Base-by-base conservation (phyloP, 768 basidiomycete genomes). In the Xanthoconium stramineum region DNA sequence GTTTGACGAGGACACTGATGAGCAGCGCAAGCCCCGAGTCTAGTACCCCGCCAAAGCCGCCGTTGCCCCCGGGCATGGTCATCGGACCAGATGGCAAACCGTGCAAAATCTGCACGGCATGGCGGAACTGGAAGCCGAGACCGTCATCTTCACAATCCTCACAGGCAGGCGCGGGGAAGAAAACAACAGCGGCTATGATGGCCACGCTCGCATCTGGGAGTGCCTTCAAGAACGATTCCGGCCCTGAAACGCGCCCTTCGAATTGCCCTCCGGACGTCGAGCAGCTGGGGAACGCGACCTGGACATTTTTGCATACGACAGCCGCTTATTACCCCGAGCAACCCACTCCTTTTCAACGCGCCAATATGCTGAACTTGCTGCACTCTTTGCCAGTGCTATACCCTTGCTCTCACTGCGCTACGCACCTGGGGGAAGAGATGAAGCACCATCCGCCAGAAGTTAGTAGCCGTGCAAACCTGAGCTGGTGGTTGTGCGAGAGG, bases 271-370 rank as follows among this genome's bases (percentile, higher is more conserved):
- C 94, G 0, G 95, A 98, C 71, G 86, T 87, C 44, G 92, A 94
- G 67, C 79, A 84, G 56, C 86, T 98, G 47, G 96, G 96, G 3
- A 84, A 85, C 47, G 89, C 95, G 44, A 96, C 96, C 2, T 98
- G 96, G 96, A 88, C 94, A 15, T 98, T 98, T 80, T 78, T 98
- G 33, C 96, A 98, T 67, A 87, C 94, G 10, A 88, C 96, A 6
- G 95, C 94, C 0, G 93, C 96, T 20, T 97, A 98, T 73, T 98
- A 94, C 74, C 94, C 96, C 29, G 83, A 87, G n/a, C 73, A 75
- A 15, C 92, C 96, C 1, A 83, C 86, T 0, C 78, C 84, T 1
- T 74, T 76, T 7, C 92, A 96, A 63, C 86, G 89, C 55, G 80
- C 83, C 30, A 85, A 90, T 61, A 98, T 98, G 94, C 76, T 91